These are phyloP conservation scores for Raphanus sativus DNA, from an alignment of 345 rosid genomes.

Conservation along the genomic window DNA sequence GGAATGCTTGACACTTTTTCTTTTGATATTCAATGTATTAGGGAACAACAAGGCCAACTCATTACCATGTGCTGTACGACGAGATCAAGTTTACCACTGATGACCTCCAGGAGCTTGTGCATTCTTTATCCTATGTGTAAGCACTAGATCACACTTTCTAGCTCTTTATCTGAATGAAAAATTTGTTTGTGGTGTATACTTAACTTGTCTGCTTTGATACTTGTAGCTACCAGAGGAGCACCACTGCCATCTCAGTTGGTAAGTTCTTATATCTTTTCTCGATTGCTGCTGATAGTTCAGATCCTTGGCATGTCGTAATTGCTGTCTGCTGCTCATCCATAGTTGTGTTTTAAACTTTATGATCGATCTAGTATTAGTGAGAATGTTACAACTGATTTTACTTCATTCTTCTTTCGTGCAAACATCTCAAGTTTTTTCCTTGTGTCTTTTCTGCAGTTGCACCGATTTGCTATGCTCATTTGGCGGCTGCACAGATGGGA, in stretches of 20 bases:
- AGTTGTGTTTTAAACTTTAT: neutral
- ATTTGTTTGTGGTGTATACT: neutral
- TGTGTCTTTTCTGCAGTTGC: conserved; percentile 21
- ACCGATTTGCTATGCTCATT: conserved; percentile 36
- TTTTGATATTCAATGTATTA: conserved; percentile 11
- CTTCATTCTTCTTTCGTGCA: neutral
- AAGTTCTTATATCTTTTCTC: neutral
- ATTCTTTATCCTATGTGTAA: conserved; percentile 71
- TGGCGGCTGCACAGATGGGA: conserved; percentile 41
- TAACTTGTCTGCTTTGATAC: conserved; percentile 5
- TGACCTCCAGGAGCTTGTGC: conserved; percentile 77
- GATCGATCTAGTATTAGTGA: neutral
- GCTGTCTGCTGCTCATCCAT: neutral
- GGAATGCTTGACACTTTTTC: neutral
- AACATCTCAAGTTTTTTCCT: neutral
- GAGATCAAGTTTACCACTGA: conserved; percentile 63
- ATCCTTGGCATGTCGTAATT: neutral
- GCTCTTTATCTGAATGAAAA: neutral
- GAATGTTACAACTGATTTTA: neutral
- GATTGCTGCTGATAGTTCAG: neutral
- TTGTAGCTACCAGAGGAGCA: conserved; percentile 83
- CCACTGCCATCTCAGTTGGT: conserved; percentile 90
- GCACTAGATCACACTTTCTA: conserved; percentile 19
- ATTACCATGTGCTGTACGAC: conserved; percentile 70
- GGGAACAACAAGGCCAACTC: conserved; percentile 84